A percentile compares a stretch with the other conserved stretches of the same genome.
These are phyloP conservation scores for Carex kokanica DNA, from an alignment of 176 grass and related monocot species.

Conservation along the genomic window DNA sequence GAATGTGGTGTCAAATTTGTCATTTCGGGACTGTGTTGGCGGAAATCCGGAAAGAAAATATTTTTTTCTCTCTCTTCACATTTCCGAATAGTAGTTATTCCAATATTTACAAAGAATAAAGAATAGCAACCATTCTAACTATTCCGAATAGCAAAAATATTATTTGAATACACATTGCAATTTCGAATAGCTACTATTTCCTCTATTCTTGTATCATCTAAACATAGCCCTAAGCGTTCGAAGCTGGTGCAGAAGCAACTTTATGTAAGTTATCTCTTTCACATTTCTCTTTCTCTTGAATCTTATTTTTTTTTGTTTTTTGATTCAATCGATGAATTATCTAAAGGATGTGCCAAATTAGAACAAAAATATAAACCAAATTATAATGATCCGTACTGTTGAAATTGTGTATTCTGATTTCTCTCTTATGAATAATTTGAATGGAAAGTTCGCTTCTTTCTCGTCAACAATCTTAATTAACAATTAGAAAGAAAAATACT, in stretches of 20 bases:
- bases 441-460: not conserved
- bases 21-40: too few species aligned
- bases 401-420: not conserved
- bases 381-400: not conserved
- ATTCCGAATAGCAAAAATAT: too few species aligned
- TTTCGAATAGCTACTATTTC: too few species aligned
- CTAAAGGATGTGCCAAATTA: not conserved
- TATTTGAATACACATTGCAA: too few species aligned
- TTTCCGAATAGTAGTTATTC: too few species aligned
- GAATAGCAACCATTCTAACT: too few species aligned
- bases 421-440: not conserved
- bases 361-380: not conserved
- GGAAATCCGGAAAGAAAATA: too few species aligned
- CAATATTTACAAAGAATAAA: too few species aligned
- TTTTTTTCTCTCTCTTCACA: too few species aligned
- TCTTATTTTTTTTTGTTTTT: not conserved
- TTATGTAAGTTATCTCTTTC: conserved; percentile 41
- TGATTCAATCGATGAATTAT: not conserved
- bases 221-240: too few species aligned
- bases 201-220: too few species aligned
- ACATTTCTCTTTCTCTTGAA: conserved; percentile 10
- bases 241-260: conserved; percentile 60
- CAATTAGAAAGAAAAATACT: not conserved
- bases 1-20: too few species aligned
- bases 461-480: not conserved